Evolutionary conservation across 2,329 filamentous ascomycete genomes (phyloP).

Genomic region (Aspergillus sp.): DNA sequence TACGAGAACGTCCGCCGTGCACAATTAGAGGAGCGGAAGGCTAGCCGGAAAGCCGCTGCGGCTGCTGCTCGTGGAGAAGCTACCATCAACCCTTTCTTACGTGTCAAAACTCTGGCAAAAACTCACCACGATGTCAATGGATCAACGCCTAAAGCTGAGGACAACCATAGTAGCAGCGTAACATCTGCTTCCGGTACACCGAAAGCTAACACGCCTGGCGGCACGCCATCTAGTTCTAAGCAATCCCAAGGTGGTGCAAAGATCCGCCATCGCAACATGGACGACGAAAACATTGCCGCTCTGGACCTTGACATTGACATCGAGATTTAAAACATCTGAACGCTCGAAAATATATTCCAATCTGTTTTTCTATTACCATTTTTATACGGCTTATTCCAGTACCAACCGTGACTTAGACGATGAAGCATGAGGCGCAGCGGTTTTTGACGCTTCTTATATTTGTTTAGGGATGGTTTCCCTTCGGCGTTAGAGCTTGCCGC

Average conservation of each 20-base stretch:
- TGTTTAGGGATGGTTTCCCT: conserved; percentile 16
- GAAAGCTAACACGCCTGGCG: conserved; percentile 54
- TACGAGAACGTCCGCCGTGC: conserved; percentile 88
- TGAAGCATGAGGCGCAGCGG: conserved; percentile 10
- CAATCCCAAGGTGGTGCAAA: conserved; percentile 58
- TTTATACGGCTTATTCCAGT: background rate
- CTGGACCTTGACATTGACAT: conserved; percentile 92
- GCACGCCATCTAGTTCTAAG: conserved; percentile 28
- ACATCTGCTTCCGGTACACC: conserved; percentile 54
- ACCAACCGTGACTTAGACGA: conserved; percentile 1
- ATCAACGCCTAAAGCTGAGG: conserved; percentile 30
- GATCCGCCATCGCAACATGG: conserved; percentile 74
- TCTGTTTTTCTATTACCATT: background rate
- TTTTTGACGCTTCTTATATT: conserved; percentile 14
- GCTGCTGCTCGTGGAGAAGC: conserved; percentile 65
- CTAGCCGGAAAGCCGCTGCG: conserved; percentile 60
- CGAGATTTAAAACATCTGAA: conserved; percentile 62
- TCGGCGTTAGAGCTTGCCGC: conserved; percentile 15
- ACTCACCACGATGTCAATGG: conserved; percentile 61
- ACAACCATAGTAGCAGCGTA: conserved; percentile 42
- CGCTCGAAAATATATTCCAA: background rate
- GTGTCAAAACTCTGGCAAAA: conserved; percentile 66
- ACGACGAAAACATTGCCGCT: conserved; percentile 88
- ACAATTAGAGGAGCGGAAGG: conserved; percentile 75
- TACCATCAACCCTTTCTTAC: conserved; percentile 55